Evolutionary conservation across 176 grass and related monocot genomes (phyloP).

Genomic region (Elymus sibiricus): DNA sequence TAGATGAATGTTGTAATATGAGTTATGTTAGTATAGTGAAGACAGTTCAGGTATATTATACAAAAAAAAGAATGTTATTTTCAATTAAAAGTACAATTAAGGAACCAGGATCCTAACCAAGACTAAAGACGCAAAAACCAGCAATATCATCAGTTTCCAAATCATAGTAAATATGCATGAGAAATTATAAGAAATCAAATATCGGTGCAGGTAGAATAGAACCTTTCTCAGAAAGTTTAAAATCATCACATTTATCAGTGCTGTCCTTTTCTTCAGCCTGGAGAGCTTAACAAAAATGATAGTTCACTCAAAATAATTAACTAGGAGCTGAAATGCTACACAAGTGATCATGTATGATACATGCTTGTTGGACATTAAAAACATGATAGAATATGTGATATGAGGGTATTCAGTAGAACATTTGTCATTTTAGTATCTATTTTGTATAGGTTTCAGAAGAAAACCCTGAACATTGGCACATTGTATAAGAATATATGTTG

Average conservation of each 20-base stretch:
- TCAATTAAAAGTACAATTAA: conserved; percentile 6
- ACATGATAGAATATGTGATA: background rate
- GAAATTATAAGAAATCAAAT: conserved; percentile 24
- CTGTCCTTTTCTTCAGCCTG: conserved; percentile 39
- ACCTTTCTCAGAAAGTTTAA: conserved; percentile 47
- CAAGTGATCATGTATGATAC: background rate
- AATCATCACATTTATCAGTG: background rate
- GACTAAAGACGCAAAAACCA: background rate
- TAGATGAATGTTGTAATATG: conserved; percentile 12
- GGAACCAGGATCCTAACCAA: conserved; percentile 6
- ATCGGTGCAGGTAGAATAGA: background rate
- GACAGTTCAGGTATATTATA: background rate
- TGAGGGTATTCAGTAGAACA: background rate
- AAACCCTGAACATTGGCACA: too few relatives aligned
- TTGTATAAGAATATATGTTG: too few relatives aligned
- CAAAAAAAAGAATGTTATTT: background rate
- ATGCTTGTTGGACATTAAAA: background rate
- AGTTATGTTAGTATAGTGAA: background rate
- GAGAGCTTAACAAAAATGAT: conserved; percentile 20
- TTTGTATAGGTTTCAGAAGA: background rate
- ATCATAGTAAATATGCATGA: background rate
- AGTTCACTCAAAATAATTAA: background rate
- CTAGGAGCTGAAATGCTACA: conserved; percentile 16
- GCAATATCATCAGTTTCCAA: background rate
- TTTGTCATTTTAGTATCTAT: background rate